phyloP scores from a whole-genome alignment of 768 basidiomycete species.

The Calocybe cyanea region DNA sequence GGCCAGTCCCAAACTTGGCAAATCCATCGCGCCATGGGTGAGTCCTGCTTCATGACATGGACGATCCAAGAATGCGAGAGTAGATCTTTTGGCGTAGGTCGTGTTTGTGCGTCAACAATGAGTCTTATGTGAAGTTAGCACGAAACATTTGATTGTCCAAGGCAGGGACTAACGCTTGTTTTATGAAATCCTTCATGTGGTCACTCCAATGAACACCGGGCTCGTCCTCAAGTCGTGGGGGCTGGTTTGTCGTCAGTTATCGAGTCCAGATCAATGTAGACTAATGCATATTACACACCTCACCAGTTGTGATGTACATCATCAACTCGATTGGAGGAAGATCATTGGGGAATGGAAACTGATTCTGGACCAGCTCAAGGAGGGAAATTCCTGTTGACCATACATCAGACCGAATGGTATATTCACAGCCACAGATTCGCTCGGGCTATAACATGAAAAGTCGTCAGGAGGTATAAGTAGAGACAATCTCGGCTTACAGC shows the following conservation, averaged over 20 bases:
- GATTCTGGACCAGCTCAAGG: slow-evolving; percentile 89
- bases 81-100: slow-evolving; percentile 83
- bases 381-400: slow-evolving; percentile 97
- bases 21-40: slow-evolving; percentile 89
- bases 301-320: slow-evolving; percentile 81
- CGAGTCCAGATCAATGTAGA: slow-evolving; percentile 15
- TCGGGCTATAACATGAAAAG: slow-evolving; percentile 61
- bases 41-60: slow-evolving; percentile 72
- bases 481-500: slow-evolving; percentile 62
- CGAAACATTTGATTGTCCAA: background rate
- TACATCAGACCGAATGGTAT: slow-evolving; percentile 94
- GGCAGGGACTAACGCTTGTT: slow-evolving; percentile 59
- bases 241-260: slow-evolving; percentile 37
- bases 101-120: slow-evolving; percentile 59
- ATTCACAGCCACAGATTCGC: slow-evolving; percentile 87
- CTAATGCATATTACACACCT: slow-evolving; percentile 40
- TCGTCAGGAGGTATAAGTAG: slow-evolving; percentile 8
- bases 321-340: slow-evolving; percentile 92
- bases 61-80: slow-evolving; percentile 81
- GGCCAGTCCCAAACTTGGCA: slow-evolving; percentile 82
- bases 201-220: slow-evolving; percentile 66
- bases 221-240: slow-evolving; percentile 80
- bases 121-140: slow-evolving; percentile 12
- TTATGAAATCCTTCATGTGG: slow-evolving; percentile 91
- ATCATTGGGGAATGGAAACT: slow-evolving; percentile 93